Conservation (phyloP, 1,284 basidiomycete species). For the Earliella scabrosa region DNA sequence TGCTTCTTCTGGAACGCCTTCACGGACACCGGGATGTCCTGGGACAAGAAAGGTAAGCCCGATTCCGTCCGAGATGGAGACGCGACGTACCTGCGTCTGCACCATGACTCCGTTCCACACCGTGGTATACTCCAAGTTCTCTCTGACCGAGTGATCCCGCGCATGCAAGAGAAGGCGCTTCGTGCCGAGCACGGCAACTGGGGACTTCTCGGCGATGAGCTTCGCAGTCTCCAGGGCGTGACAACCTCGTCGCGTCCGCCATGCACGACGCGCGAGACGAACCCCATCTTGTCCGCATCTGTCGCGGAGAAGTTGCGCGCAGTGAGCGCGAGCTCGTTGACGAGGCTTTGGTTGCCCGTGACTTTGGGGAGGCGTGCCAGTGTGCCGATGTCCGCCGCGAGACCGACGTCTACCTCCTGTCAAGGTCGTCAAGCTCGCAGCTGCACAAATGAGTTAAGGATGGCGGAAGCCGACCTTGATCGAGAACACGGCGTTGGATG, state of each 20-base stretch:
- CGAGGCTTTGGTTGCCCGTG: conserved; percentile 79
- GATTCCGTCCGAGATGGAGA: not conserved
- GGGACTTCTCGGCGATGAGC: conserved; percentile 78
- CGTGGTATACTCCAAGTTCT: conserved; percentile 81
- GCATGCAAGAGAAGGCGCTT: conserved; percentile 80
- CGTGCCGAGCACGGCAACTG: conserved; percentile 81
- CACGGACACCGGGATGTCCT: conserved; percentile 32
- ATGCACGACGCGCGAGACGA: conserved; percentile 76
- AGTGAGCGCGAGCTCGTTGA: conserved; percentile 82
- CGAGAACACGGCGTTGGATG: conserved; percentile 66
- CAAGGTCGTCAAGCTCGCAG: not conserved
- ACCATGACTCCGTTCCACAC: conserved; percentile 78
- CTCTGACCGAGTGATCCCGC: conserved; percentile 79
- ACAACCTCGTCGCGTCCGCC: conserved; percentile 68
- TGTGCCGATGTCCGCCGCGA: conserved; percentile 91
- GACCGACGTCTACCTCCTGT: conserved; percentile 90
- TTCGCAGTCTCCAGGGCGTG: conserved; percentile 68
- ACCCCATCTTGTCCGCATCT: conserved; percentile 78
- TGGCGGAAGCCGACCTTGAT: conserved; percentile 63
- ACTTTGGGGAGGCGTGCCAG: conserved; percentile 87
- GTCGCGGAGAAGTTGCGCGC: conserved; percentile 71
- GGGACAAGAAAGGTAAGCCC: not conserved
- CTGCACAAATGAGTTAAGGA: not conserved
- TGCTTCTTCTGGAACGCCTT: conserved; percentile 31
- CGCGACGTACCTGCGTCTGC: conserved; percentile 62